These are phyloP conservation scores for Inonotus hispidus DNA, from an alignment of 1,284 basidiomycete species.

Conservation along the genomic window DNA sequence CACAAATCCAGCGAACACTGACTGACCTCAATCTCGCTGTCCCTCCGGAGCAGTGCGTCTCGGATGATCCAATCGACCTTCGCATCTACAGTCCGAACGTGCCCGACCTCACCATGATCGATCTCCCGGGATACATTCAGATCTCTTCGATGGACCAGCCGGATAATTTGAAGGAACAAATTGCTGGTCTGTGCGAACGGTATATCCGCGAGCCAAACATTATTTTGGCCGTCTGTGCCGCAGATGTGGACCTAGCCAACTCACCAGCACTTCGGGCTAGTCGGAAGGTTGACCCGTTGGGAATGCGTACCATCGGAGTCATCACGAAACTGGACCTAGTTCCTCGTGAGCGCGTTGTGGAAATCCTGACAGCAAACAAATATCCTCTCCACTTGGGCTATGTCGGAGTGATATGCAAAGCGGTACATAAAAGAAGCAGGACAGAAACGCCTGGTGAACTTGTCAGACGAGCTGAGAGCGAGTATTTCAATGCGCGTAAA, in stretches of 20 bases:
- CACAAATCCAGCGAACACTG: conserved; percentile 86
- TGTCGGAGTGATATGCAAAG: conserved; percentile 94
- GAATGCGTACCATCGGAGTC: conserved; percentile 93
- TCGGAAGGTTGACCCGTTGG: conserved; percentile 90
- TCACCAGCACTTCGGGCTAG: conserved; percentile 93
- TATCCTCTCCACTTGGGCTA: conserved; percentile 98
- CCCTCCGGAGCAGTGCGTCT: conserved; percentile 83
- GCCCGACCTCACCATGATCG: conserved; percentile 95
- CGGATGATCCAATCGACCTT: conserved; percentile 93
- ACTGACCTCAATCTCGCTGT: conserved; percentile 96
- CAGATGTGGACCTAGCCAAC: conserved; percentile 98
- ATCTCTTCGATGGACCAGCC: conserved; percentile 95
- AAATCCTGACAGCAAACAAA: conserved; percentile 83
- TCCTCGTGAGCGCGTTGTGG: conserved; percentile 74
- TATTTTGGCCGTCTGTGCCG: conserved; percentile 95
- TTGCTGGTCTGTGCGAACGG: conserved; percentile 84
- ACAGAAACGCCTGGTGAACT: conserved; percentile 45
- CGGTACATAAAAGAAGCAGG: conserved; percentile 42
- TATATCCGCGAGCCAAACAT: conserved; percentile 99
- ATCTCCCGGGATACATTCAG: conserved; percentile 97
- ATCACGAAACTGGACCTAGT: conserved; percentile 99
- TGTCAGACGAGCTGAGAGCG: conserved; percentile 68
- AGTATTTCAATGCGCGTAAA: conserved; percentile 72
- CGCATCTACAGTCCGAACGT: conserved; percentile 95
- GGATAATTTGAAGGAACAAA: conserved; percentile 91